phyloP scores from a whole-genome alignment of 2,329 filamentous ascomycete genomes.

The Graphium sp. region DNA sequence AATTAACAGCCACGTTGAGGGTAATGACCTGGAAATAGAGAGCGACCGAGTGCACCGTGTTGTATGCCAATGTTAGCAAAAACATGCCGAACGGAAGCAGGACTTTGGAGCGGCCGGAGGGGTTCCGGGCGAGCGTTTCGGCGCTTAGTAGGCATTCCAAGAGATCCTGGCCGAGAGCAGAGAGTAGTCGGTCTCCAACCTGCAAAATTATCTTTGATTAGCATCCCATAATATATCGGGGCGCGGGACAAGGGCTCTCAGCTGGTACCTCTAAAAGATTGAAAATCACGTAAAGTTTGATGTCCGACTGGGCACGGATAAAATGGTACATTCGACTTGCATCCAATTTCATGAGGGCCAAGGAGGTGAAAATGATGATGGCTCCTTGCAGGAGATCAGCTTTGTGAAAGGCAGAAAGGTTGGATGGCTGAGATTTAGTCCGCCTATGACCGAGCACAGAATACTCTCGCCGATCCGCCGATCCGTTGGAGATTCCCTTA shows the following conservation, averaged over 20 bases:
- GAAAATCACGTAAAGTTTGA: constrained; percentile 98
- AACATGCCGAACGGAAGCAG: constrained; percentile 86
- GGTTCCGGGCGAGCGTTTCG: constrained; percentile 77
- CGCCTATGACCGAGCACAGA: constrained; percentile 39
- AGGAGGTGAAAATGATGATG: constrained; percentile 72
- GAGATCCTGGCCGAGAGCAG: constrained; percentile 87
- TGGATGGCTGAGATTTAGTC: constrained; percentile 72
- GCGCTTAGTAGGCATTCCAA: constrained; percentile 89
- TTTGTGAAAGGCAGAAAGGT: constrained; percentile 76
- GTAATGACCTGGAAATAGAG: constrained; percentile 97
- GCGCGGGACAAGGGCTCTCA: neutral
- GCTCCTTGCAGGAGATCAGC: constrained; percentile 85
- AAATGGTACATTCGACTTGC: constrained; percentile 97
- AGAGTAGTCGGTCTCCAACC: constrained; percentile 76
- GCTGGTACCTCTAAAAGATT: constrained; percentile 74
- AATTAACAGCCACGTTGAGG: constrained; percentile 94
- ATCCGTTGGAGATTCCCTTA: neutral
- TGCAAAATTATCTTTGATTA: constrained; percentile 8
- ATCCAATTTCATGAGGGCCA: constrained; percentile 77
- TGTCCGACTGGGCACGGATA: constrained; percentile 87
- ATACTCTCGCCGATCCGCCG: neutral
- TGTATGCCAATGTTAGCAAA: constrained; percentile 69
- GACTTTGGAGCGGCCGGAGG: constrained; percentile 80
- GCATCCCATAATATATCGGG: neutral
- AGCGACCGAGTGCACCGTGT: constrained; percentile 69